A percentile compares a stretch with the other conserved stretches of the same genome.
Evolutionary conservation across 257 asterid species (phyloP).

Genomic region (Phtheirospermum japonicum): DNA sequence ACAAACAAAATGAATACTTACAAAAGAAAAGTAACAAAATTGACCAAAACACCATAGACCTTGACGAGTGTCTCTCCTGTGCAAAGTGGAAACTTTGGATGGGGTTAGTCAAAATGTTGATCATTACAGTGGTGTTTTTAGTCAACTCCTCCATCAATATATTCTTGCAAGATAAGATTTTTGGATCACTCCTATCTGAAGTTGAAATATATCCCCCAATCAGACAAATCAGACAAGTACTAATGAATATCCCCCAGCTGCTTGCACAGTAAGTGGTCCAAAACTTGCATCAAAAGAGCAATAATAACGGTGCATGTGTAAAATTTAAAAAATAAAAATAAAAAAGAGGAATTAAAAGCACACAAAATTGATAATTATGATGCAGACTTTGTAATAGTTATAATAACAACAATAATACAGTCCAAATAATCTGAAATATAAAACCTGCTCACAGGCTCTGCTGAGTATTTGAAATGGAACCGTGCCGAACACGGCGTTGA

Average conservation of each 20-base stretch:
- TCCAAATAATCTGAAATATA: neutral
- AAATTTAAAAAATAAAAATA: too few species aligned
- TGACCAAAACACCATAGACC: neutral
- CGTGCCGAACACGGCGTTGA: too few species aligned
- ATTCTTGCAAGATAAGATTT: slow-evolving; percentile 28
- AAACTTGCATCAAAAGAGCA: neutral
- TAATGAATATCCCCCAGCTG: neutral
- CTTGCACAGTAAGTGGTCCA: neutral
- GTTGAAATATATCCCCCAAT: slow-evolving; percentile 7
- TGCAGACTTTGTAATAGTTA: neutral
- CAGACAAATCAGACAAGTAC: neutral
- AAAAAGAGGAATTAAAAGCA: neutral
- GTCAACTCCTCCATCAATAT: slow-evolving; percentile 27
- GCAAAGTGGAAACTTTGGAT: slow-evolving; percentile 22
- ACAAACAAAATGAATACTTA: neutral
- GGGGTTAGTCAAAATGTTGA: slow-evolving; percentile 7
- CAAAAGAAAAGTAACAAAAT: neutral
- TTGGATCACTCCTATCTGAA: neutral
- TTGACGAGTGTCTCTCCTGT: neutral
- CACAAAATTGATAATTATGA: neutral
- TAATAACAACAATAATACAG: neutral
- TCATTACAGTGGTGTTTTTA: slow-evolving; percentile 9
- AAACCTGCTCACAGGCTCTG: too few species aligned
- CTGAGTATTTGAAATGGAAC: too few species aligned
- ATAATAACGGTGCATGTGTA: too few species aligned